A percentile compares a stretch with the other conserved stretches of the same genome.
These are phyloP conservation scores for Cladosporium velox DNA, from an alignment of 2,329 filamentous ascomycete species.

Conservation along the genomic window DNA sequence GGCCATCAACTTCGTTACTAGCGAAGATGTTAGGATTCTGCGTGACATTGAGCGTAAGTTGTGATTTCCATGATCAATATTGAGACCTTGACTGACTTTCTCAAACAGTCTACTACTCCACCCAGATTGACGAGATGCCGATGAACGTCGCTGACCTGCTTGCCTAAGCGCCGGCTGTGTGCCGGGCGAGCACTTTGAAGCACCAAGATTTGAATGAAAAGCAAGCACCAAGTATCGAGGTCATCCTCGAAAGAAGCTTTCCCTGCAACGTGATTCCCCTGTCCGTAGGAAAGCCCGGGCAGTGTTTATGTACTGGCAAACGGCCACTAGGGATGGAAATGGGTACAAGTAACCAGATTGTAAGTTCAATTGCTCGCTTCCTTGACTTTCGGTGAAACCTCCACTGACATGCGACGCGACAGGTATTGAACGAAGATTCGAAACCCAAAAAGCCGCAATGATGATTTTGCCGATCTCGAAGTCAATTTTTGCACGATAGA, in stretches of 20 bases:
- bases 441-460: background rate
- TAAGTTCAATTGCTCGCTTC: conserved; percentile 23
- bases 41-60: conserved; percentile 88
- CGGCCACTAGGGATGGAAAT: conserved; percentile 39
- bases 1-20: conserved; percentile 99
- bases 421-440: conserved; percentile 7
- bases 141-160: conserved; percentile 68
- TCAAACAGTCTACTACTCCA: conserved; percentile 80
- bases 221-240: background rate
- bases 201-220: background rate
- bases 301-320: conserved; percentile 26
- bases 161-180: conserved; percentile 28
- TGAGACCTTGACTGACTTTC: conserved; percentile 6
- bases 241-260: background rate
- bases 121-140: conserved; percentile 97
- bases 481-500: background rate
- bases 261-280: background rate
- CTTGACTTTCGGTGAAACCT: background rate
- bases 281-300: background rate
- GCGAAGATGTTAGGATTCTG: conserved; percentile 98
- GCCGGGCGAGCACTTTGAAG: background rate
- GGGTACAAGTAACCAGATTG: conserved; percentile 34
- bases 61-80: background rate
- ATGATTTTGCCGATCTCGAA: background rate
- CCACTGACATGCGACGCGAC: background rate